These are phyloP conservation scores for Fusarium sp. DNA, from an alignment of 2,329 filamentous ascomycete species.

Conservation along the genomic window DNA sequence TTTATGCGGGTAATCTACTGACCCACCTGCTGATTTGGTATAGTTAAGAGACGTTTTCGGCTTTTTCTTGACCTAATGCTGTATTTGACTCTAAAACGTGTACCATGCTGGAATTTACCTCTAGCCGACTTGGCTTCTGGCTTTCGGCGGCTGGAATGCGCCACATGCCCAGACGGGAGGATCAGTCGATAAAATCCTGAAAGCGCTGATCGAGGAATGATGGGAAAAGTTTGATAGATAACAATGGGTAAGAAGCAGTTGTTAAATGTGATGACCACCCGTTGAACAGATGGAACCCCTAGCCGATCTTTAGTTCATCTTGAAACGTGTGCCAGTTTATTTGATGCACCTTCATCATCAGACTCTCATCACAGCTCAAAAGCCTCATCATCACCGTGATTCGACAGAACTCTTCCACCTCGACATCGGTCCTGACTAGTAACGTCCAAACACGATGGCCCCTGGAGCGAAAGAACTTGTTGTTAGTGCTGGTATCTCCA, in stretches of 20 bases:
- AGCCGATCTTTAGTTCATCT: not conserved
- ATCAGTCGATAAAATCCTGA: not conserved
- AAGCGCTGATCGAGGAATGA: slow-evolving; percentile 7
- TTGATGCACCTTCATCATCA: not conserved
- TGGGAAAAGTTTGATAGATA: not conserved
- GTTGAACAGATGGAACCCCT: not conserved
- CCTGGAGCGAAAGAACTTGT: slow-evolving; percentile 19
- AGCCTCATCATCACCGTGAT: not conserved
- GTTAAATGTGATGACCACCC: not conserved
- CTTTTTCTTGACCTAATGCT: not conserved
- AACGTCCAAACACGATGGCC: not conserved
- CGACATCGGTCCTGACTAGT: not conserved
- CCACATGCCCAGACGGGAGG: slow-evolving; percentile 16
- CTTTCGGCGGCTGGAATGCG: slow-evolving; percentile 13
- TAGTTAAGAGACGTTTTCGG: not conserved
- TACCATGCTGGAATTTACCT: not conserved
- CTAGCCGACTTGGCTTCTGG: not conserved
- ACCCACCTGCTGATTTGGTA: not conserved
- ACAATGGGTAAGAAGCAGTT: not conserved
- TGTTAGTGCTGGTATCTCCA: not conserved
- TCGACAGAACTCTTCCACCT: not conserved
- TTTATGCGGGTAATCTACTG: no score
- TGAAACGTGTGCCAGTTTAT: not conserved
- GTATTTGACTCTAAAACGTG: not conserved
- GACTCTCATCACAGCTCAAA: not conserved